A percentile compares a stretch with the other conserved stretches of the same genome.
Conservation (phyloP, 2,329 filamentous ascomycete genomes). For the Sphaerulina vaccinii region DNA sequence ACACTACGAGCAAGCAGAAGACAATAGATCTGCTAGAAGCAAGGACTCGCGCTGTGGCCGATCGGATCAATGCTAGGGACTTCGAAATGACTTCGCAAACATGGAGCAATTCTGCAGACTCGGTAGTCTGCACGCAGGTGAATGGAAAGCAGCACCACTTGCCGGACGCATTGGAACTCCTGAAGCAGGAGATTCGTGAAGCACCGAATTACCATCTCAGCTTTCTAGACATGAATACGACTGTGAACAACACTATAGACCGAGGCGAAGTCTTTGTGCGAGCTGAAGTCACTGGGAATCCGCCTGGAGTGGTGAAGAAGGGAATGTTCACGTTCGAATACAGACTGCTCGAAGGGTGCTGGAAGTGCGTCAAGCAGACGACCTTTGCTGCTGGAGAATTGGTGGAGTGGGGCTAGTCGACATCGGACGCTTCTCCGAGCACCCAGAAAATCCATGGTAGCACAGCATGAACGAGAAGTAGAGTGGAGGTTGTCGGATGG, state of each 20-base stretch:
- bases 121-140: background rate
- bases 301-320: background rate
- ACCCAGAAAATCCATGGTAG: no score
- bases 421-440: no score
- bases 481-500: no score
- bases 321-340: constrained; percentile 1
- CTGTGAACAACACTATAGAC: background rate
- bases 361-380: background rate
- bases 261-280: background rate
- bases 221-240: background rate
- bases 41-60: constrained; percentile 1
- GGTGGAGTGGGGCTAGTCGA: background rate
- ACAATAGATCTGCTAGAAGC: constrained; percentile 1
- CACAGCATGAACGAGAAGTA: no score
- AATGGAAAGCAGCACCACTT: background rate
- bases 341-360: background rate
- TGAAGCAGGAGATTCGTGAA: background rate
- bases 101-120: constrained; percentile 4
- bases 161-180: background rate
- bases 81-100: background rate
- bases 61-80: constrained; percentile 1
- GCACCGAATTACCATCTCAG: background rate
- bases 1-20: background rate
- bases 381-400: constrained; percentile 1
- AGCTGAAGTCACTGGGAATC: background rate